Conservation (phyloP, 805 yeast species). For the Martiniozyma abietophila region DNA sequence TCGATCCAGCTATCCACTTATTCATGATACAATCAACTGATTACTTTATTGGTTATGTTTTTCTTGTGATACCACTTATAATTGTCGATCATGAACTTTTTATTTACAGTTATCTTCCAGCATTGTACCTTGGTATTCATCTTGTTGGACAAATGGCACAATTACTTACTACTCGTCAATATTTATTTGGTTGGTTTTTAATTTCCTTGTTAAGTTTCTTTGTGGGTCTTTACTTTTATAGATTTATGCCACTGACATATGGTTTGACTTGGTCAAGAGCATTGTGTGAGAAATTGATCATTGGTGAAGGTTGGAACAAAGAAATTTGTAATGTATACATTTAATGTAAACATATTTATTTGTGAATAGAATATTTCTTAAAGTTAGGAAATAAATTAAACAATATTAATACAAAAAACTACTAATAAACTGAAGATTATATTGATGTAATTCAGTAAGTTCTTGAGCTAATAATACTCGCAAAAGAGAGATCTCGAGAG, state of each 20-base stretch:
- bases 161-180: constrained; percentile 26
- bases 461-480: no score
- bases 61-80: constrained; percentile 51
- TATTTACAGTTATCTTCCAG: constrained; percentile 39
- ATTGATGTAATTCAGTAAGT: no score
- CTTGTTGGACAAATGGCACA: constrained; percentile 37
- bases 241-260: constrained; percentile 35
- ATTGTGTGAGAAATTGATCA: constrained; percentile 26
- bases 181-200: constrained; percentile 21
- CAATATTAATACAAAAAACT: no score
- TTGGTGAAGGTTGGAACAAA: constrained; percentile 12
- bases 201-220: constrained; percentile 16
- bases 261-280: constrained; percentile 38
- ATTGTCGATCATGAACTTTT: constrained; percentile 30
- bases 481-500: no score
- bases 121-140: constrained; percentile 41
- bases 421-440: no score
- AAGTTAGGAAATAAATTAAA: no score
- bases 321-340: constrained; percentile 9
- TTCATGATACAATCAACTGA: constrained; percentile 25
- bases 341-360: no score
- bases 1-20: constrained; percentile 3
- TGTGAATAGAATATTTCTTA: no score
- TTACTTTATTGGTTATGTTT: constrained; percentile 44
- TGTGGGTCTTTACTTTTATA: constrained; percentile 22